A percentile compares a stretch with the other conserved stretches of the same genome.
These are phyloP conservation scores for Rhytidhysteron rufulum DNA, from an alignment of 2,329 filamentous ascomycete species.

Conservation along the genomic window DNA sequence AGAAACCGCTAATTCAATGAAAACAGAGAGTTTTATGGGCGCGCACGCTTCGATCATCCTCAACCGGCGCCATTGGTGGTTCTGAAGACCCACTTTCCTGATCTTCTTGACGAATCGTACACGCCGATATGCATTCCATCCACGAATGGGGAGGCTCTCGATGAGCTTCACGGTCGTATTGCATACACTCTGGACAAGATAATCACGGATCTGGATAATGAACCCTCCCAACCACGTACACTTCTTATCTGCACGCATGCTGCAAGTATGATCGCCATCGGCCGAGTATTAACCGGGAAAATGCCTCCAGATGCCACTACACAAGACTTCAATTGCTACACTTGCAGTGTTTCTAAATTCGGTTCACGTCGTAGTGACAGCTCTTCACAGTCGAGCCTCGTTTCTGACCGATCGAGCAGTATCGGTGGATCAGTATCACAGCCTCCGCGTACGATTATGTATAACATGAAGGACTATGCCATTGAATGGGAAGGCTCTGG, in stretches of 20 bases:
- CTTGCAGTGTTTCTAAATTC: conserved; percentile 74
- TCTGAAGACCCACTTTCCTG: conserved; percentile 66
- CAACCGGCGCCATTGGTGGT: conserved; percentile 62
- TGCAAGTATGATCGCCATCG: conserved; percentile 81
- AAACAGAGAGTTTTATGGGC: conserved; percentile 91
- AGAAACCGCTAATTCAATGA: too few species aligned
- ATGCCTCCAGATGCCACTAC: conserved; percentile 68
- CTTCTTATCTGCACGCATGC: conserved; percentile 86
- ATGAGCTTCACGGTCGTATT: conserved; percentile 74
- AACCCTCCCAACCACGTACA: conserved; percentile 60
- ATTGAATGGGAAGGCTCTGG: conserved; percentile 59
- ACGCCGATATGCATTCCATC: conserved; percentile 64
- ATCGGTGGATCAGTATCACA: conserved; percentile 18
- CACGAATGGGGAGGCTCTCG: conserved; percentile 72
- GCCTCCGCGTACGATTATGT: conserved; percentile 21
- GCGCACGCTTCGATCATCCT: conserved; percentile 81
- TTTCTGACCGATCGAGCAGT: not conserved
- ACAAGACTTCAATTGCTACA: conserved; percentile 83
- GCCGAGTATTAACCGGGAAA: conserved; percentile 71
- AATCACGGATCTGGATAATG: conserved; percentile 66
- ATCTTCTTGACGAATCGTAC: conserved; percentile 55
- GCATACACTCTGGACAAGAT: conserved; percentile 67
- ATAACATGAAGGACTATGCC: conserved; percentile 38
- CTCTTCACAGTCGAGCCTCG: not conserved
- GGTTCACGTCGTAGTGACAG: conserved; percentile 39